Evolutionary conservation across 1,139 yeast genomes (phyloP).

Genomic region (Meyerozyma smithsonii): DNA sequence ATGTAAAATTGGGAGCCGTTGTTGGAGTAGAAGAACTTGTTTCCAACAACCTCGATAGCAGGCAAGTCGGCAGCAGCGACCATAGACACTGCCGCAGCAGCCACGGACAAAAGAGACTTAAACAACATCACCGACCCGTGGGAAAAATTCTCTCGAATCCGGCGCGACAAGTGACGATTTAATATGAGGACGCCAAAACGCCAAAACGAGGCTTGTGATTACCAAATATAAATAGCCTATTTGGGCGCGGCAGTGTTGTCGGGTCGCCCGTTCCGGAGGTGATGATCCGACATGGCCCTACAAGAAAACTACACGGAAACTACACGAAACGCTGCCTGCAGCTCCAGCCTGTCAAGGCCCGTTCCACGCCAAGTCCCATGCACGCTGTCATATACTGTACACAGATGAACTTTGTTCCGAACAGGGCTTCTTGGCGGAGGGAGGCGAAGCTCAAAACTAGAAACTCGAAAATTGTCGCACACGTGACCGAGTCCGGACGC

Average conservation of each 20-base stretch:
- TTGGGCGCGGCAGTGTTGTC: slow-evolving; percentile 1
- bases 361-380: too few relatives aligned
- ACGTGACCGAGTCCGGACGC: too few relatives aligned
- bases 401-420: too few relatives aligned
- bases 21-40: slow-evolving; percentile 72
- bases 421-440: too few relatives aligned
- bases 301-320: too few relatives aligned
- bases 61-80: slow-evolving; percentile 17
- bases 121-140: slow-evolving; percentile 38
- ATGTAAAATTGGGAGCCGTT: slow-evolving; percentile 80
- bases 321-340: too few relatives aligned
- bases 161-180: background rate
- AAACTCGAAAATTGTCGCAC: too few relatives aligned
- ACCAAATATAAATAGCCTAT: slow-evolving; percentile 3
- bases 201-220: slow-evolving; percentile 3
- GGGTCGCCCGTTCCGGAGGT: background rate
- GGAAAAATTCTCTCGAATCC: background rate
- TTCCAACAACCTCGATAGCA: slow-evolving; percentile 58
- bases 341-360: too few relatives aligned
- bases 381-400: too few relatives aligned
- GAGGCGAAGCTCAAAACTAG: too few relatives aligned
- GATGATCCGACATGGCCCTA: too few relatives aligned
- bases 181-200: background rate
- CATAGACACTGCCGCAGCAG: slow-evolving; percentile 9
- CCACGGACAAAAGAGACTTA: slow-evolving; percentile 34